phyloP scores from a whole-genome alignment of 768 basidiomycete genomes.

The Psilocybe tampanensis region DNA sequence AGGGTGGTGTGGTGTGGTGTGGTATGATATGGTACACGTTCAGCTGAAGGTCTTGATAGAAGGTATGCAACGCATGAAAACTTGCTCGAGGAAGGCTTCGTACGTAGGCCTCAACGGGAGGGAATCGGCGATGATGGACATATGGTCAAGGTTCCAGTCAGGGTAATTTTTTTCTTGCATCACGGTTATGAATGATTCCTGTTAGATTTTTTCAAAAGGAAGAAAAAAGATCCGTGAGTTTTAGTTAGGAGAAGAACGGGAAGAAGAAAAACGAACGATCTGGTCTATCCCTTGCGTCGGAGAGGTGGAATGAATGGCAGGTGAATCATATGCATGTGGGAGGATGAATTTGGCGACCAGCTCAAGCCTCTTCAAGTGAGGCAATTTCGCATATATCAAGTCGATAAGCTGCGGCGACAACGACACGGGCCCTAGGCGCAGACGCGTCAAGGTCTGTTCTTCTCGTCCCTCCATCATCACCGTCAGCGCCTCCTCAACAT shows the following conservation, averaged over 20 bases:
- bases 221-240: slow-evolving; percentile 7
- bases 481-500: slow-evolving; percentile 33
- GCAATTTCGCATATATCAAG: slow-evolving; percentile 38
- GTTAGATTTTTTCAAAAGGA: no score
- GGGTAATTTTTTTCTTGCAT: slow-evolving; percentile 35
- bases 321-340: slow-evolving; percentile 24
- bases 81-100: slow-evolving; percentile 31
- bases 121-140: slow-evolving; percentile 35
- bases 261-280: slow-evolving; percentile 25
- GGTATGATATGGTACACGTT: background rate
- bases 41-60: slow-evolving; percentile 25
- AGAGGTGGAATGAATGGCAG: slow-evolving; percentile 1
- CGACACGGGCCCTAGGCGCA: slow-evolving; percentile 42
- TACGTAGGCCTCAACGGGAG: slow-evolving; percentile 32
- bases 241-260: background rate
- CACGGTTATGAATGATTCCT: slow-evolving; percentile 36
- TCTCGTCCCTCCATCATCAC: slow-evolving; percentile 18
- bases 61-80: slow-evolving; percentile 37
- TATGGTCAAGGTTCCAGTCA: slow-evolving; percentile 32
- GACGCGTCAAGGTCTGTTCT: slow-evolving; percentile 27
- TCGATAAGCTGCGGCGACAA: slow-evolving; percentile 46
- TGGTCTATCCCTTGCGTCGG: slow-evolving; percentile 24
- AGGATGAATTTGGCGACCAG: slow-evolving; percentile 41
- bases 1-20: no score
- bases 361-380: slow-evolving; percentile 36